Evolutionary conservation across 208 protist species (phyloP).

Genomic region (Sergeia podlipaevii): DNA sequence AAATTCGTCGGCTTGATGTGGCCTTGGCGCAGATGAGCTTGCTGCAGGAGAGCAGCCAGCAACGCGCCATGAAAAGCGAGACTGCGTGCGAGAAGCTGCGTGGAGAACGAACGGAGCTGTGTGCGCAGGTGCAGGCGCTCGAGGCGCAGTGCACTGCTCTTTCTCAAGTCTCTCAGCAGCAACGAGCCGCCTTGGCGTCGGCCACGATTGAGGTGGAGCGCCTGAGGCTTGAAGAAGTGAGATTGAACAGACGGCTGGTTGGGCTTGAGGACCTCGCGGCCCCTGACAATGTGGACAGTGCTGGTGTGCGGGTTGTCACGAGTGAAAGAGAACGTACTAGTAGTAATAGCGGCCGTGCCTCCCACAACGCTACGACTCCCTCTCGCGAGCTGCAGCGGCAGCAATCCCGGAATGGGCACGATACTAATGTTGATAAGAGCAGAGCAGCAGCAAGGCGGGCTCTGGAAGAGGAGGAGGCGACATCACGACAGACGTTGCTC

Average conservation of each 20-base stretch:
- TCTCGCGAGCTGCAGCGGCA: too few relatives aligned
- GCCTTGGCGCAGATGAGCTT: slow-evolving; percentile 73
- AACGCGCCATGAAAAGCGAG: slow-evolving; percentile 30
- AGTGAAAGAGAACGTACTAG: slow-evolving; percentile 3
- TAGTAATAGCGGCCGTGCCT: slow-evolving; percentile 7
- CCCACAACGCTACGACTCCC: too few relatives aligned
- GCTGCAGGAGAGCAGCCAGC: slow-evolving; percentile 69
- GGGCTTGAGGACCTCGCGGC: slow-evolving; percentile 17
- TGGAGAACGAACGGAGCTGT: slow-evolving; percentile 25
- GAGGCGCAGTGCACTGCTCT: slow-evolving; percentile 11
- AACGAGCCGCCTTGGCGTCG: slow-evolving; percentile 10
- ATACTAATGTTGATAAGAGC: too few relatives aligned
- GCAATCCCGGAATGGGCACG: too few relatives aligned
- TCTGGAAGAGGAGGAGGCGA: slow-evolving; percentile 35
- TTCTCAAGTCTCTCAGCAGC: slow-evolving; percentile 20
- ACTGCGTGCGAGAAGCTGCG: slow-evolving; percentile 33
- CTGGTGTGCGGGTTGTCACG: background rate
- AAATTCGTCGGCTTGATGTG: slow-evolving; percentile 79
- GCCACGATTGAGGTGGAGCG: slow-evolving; percentile 50
- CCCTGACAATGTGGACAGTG: slow-evolving; percentile 10
- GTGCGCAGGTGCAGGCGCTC: slow-evolving; percentile 30
- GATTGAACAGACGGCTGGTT: slow-evolving; percentile 26
- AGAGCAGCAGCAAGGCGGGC: background rate
- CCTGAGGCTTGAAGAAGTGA: slow-evolving; percentile 61
- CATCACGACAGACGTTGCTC: slow-evolving; percentile 51